Base-by-base conservation (phyloP, 164 flowering plant species). In the Dillenia turbinata region DNA sequence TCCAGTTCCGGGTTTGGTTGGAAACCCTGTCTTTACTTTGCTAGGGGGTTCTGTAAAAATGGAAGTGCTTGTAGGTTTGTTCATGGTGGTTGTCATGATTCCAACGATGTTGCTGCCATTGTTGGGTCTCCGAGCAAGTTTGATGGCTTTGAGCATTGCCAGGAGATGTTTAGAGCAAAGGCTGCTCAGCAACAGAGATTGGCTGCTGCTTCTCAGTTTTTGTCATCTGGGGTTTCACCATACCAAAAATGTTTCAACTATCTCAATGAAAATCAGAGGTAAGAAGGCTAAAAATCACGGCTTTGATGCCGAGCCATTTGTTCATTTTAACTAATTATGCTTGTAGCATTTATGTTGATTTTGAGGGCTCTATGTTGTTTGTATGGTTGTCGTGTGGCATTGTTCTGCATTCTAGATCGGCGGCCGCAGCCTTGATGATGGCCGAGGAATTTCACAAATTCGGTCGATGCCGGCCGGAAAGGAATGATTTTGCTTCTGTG, bases 1-100 rank as follows among this genome's bases (percentile, higher is more conserved):
- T 56, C 62, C 17, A 72, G 61, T 33, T 71, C 70, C 2, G 93
- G 87, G 22, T 69, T 78, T 49, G 89, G 86, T 9, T 87, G 87
- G 87, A 87, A 79, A 64, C 89, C 95, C 0, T 90, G 97, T 53
- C 67, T 81, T 44, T 91, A 85, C 62, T 91, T 64, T 44, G 84
- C 88, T 0, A 82, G 86, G 66, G 96, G 96, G 16, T 87, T 79
- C 64, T 89, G 96, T 59, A 84, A 85, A 68, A 89, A 87, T 60
- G 93, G 94, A 1, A 68, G 63, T 11, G 75, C 70, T 57, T 92
- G 97, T 74, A 69, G 81, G 66, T 89, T 87, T 66, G 58, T 81
- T 17, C 97, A 87, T 61, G 76, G 81, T 19, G 87, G 73, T 2
- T 59, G 51, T 2, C 66, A 57, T 1, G 79, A 69, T 43, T 19